Evolutionary conservation across 495 filamentous ascomycete species (phyloP).

Genomic region (Evansstolkia leycettana): DNA sequence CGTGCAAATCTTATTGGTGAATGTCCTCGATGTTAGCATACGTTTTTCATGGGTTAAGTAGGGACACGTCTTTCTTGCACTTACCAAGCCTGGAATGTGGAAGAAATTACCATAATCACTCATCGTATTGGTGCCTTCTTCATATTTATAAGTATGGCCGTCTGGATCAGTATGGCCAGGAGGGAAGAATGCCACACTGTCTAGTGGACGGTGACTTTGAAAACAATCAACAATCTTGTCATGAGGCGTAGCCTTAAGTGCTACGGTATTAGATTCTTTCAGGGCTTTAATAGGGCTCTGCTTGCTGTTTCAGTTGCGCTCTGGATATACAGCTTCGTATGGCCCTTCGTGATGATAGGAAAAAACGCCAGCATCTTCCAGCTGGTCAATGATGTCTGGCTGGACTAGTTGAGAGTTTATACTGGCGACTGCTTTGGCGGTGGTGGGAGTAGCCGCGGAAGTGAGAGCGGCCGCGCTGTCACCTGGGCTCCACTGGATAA

Average conservation of each 20-base stretch:
- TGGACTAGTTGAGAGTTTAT: conserved; percentile 45
- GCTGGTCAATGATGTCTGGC: conserved; percentile 67
- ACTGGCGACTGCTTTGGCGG: conserved; percentile 10
- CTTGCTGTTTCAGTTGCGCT: conserved; percentile 52
- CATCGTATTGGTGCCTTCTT: conserved; percentile 80
- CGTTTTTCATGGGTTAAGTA: too few species aligned
- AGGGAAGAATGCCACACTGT: conserved; percentile 67
- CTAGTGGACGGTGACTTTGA: conserved; percentile 64
- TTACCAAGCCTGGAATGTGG: conserved; percentile 23
- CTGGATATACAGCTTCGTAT: conserved; percentile 69
- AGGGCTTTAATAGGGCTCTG: conserved; percentile 70
- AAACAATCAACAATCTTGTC: conserved; percentile 71
- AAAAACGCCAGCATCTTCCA: conserved; percentile 50
- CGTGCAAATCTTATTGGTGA: too few species aligned
- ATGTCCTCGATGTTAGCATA: too few species aligned
- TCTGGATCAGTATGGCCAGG: conserved; percentile 54
- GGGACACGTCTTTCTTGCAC: too few species aligned
- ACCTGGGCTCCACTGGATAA: conserved; percentile 18
- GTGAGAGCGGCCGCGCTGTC: conserved; percentile 9
- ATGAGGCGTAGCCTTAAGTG: conserved; percentile 68
- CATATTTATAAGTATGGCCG: conserved; percentile 62
- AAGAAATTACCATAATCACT: conserved; percentile 42
- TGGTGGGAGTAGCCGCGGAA: too few species aligned
- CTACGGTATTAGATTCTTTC: conserved; percentile 57
- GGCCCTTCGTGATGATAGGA: conserved; percentile 87